Conservation (phyloP, 371 early-diverging fungal species). For the Mortierella polycephala region DNA sequence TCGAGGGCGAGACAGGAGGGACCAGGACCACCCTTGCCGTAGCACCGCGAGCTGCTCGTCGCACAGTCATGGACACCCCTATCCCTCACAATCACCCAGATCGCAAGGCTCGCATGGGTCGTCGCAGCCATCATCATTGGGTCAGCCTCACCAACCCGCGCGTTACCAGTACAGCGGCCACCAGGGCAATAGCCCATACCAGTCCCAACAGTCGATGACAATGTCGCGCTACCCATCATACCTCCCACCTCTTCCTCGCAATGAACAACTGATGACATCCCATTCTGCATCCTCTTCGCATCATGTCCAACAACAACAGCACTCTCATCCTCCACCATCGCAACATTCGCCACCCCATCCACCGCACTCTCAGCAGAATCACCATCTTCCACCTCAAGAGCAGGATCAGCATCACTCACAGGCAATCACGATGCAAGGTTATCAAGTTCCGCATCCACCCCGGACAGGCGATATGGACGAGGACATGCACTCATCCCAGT, state of each 20-base stretch:
- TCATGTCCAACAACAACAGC: constrained; percentile 7
- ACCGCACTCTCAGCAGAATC: constrained; percentile 3
- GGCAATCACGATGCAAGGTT: constrained; percentile 43
- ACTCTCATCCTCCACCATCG: constrained; percentile 11
- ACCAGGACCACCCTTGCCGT: constrained; percentile 12
- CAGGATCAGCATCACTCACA: constrained; percentile 21
- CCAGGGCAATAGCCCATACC: constrained; percentile 41
- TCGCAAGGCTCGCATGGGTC: constrained; percentile 10
- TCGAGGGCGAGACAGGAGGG: not conserved
- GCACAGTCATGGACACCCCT: constrained; percentile 7
- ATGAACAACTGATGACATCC: not conserved
- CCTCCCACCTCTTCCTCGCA: constrained; percentile 17
- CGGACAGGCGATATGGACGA: constrained; percentile 36
- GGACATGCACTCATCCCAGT: constrained; percentile 13
- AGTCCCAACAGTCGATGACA: constrained; percentile 35
- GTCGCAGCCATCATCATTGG: constrained; percentile 11
- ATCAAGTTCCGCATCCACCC: constrained; percentile 21
- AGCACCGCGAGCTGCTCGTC: constrained; percentile 7
- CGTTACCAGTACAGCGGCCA: constrained; percentile 24
- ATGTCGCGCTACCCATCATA: constrained; percentile 35
- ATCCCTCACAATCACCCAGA: constrained; percentile 3
- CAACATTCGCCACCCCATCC: constrained; percentile 7
- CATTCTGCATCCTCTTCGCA: constrained; percentile 1
- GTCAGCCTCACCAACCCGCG: constrained; percentile 6
- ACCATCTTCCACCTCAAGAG: not conserved